These are phyloP conservation scores for Aspergillus niger DNA, from an alignment of 2,329 filamentous ascomycete genomes.

Conservation along the genomic window DNA sequence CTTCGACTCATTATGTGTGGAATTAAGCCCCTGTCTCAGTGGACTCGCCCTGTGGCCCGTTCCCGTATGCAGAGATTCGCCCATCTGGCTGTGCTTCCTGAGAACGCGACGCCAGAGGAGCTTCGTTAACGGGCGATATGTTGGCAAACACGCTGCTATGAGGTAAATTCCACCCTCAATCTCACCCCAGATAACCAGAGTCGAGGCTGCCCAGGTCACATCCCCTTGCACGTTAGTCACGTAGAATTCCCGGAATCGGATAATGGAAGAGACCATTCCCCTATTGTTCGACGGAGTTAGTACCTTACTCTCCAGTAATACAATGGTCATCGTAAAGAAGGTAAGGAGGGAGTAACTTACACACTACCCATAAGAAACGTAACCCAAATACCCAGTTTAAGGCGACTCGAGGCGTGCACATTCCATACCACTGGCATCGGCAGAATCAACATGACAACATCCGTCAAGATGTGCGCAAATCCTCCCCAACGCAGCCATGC, in stretches of 20 bases:
- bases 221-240: constrained; percentile 24
- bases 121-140: constrained; percentile 27
- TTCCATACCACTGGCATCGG: constrained; percentile 39
- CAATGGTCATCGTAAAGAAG: too few relatives aligned
- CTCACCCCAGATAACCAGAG: constrained; percentile 27
- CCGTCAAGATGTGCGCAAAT: constrained; percentile 42
- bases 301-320: too few relatives aligned
- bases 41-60: too few relatives aligned
- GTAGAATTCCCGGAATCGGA: constrained; percentile 31
- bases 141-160: constrained; percentile 30
- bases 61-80: background rate
- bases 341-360: too few relatives aligned
- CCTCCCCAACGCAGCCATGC: constrained; percentile 32
- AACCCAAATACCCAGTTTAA: constrained; percentile 19
- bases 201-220: constrained; percentile 18
- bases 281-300: too few relatives aligned
- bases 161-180: constrained; percentile 30
- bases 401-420: constrained; percentile 25
- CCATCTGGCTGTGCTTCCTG: background rate
- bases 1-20: too few relatives aligned
- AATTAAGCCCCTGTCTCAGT: too few relatives aligned
- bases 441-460: constrained; percentile 36
- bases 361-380: constrained; percentile 25
- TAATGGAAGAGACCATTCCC: constrained; percentile 32
- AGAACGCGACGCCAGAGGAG: background rate